phyloP scores from a whole-genome alignment of 2,329 filamentous ascomycete species.

The Trichoderma endophyticum region DNA sequence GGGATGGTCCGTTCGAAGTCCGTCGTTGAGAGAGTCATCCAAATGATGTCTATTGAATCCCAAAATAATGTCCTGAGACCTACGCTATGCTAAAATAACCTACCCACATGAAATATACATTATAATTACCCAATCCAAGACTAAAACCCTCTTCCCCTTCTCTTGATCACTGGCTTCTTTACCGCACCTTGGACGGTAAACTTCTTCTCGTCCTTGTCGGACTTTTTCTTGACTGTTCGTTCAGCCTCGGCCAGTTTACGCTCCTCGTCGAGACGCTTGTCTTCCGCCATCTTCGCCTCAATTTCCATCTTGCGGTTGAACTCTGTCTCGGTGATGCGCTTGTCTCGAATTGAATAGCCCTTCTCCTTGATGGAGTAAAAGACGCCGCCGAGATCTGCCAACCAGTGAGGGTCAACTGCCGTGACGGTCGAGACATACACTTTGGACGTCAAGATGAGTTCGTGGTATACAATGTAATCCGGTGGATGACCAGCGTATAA shows the following conservation, averaged over 20 bases:
- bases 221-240: constrained; percentile 39
- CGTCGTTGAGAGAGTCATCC: constrained; percentile 32
- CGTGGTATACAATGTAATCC: constrained; percentile 97
- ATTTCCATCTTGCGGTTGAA: constrained; percentile 94
- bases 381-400: constrained; percentile 91
- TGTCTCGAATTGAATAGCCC: constrained; percentile 84
- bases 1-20: constrained; percentile 65
- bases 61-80: neutral
- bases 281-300: constrained; percentile 85
- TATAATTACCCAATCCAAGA: neutral
- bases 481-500: constrained; percentile 94
- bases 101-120: neutral
- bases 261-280: constrained; percentile 67
- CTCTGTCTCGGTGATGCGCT: constrained; percentile 82
- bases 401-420: constrained; percentile 92
- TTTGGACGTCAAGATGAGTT: constrained; percentile 92
- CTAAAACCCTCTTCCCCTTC: constrained; percentile 53
- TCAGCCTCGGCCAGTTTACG: constrained; percentile 50
- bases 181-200: constrained; percentile 61
- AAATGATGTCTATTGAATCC: neutral
- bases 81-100: neutral
- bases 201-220: constrained; percentile 46
- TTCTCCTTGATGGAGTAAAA: constrained; percentile 99
- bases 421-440: constrained; percentile 99
- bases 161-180: constrained; percentile 57